A percentile compares a stretch with the other conserved stretches of the same genome.
Evolutionary conservation across 345 rosid genomes (phyloP).

Genomic region (Pugionium dolabratum): DNA sequence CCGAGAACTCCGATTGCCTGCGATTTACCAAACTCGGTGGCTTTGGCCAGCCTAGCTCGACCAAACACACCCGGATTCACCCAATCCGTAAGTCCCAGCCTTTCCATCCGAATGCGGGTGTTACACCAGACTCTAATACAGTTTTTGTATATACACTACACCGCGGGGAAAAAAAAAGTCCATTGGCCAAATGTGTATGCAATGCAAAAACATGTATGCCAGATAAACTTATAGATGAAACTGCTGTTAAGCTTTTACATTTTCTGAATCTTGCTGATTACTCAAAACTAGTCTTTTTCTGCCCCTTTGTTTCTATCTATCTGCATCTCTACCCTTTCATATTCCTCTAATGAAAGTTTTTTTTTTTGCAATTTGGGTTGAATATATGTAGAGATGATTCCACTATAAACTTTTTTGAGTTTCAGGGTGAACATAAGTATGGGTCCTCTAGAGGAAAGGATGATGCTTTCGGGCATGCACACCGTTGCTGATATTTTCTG

Average conservation of each 20-base stretch:
- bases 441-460: conserved; percentile 71
- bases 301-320: neutral
- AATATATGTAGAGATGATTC: conserved; percentile 11
- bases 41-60: too few species aligned
- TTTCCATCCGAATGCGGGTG: too few species aligned
- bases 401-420: neutral
- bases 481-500: conserved; percentile 85
- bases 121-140: too few species aligned
- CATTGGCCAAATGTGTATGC: neutral
- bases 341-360: neutral
- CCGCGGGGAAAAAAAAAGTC: too few species aligned
- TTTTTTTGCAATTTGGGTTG: conserved; percentile 3
- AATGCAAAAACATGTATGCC: neutral
- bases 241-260: conserved; percentile 1
- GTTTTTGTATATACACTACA: too few species aligned
- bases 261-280: conserved; percentile 20
- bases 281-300: conserved; percentile 6
- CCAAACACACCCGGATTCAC: too few species aligned
- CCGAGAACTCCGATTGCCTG: too few species aligned
- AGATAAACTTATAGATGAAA: neutral
- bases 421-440: conserved; percentile 69
- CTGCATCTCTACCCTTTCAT: neutral
- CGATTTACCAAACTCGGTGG: too few species aligned
- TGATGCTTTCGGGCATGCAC: conserved; percentile 82
- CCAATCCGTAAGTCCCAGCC: too few species aligned